Evolutionary conservation across 73 alveolate genomes (phyloP).

Genomic region (Stentor coeruleus): DNA sequence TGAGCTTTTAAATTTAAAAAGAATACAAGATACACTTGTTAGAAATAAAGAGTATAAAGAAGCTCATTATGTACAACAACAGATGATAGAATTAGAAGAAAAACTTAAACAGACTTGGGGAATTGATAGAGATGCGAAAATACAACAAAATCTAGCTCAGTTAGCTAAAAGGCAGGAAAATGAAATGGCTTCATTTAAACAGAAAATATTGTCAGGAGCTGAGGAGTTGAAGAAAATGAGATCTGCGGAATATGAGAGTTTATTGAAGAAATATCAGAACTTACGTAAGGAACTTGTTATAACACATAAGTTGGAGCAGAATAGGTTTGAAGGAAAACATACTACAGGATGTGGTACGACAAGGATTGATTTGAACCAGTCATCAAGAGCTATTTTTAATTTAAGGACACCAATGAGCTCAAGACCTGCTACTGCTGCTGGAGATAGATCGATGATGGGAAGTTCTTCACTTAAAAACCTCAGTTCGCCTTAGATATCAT

Average conservation of each 20-base stretch:
- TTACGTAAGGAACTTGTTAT: slow-evolving; percentile 63
- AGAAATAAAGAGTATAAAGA: slow-evolving; percentile 43
- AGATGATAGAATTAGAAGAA: slow-evolving; percentile 43
- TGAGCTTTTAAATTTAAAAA: slow-evolving; percentile 45
- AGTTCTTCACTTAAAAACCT: too few relatives aligned
- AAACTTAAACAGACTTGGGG: slow-evolving; percentile 35
- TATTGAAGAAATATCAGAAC: slow-evolving; percentile 59
- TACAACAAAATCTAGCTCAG: slow-evolving; percentile 35
- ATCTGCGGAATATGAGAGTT: slow-evolving; percentile 53
- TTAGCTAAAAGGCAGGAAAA: slow-evolving; percentile 43
- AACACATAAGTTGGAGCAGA: slow-evolving; percentile 42
- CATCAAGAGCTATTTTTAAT: too few relatives aligned
- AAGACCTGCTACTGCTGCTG: too few relatives aligned
- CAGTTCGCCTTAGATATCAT: too few relatives aligned
- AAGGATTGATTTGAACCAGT: too few relatives aligned
- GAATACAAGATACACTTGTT: slow-evolving; percentile 42
- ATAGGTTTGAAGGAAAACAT: slow-evolving; percentile 26
- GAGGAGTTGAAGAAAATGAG: slow-evolving; percentile 47
- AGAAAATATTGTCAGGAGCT: slow-evolving; percentile 45
- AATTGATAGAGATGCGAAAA: slow-evolving; percentile 45
- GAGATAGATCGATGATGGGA: too few relatives aligned
- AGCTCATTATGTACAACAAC: slow-evolving; percentile 54
- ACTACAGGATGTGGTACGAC: too few relatives aligned
- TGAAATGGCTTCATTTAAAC: slow-evolving; percentile 50
- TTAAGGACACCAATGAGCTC: too few relatives aligned